Conservation (phyloP, 2,329 filamentous ascomycete species). For the Phyllosticta citriasiana region DNA sequence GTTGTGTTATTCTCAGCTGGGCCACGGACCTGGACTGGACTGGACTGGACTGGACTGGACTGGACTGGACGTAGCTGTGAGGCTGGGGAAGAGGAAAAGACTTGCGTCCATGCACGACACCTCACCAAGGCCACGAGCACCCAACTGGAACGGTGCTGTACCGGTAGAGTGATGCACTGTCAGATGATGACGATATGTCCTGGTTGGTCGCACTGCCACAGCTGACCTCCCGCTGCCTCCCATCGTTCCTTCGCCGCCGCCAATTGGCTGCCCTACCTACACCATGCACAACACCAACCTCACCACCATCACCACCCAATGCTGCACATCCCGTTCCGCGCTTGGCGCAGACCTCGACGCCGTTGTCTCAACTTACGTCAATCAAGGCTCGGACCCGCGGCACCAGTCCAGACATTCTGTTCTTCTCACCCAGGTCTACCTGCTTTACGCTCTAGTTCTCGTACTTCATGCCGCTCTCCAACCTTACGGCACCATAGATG, state of each 20-base stretch:
- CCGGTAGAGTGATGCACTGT: neutral
- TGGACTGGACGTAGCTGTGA: neutral
- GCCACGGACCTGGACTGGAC: neutral
- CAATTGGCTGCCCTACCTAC: neutral
- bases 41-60: neutral
- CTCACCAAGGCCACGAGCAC: neutral
- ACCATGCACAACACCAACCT: neutral
- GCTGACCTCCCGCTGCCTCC: neutral
- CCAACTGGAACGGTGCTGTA: neutral
- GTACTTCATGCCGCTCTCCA: slow-evolving; percentile 64
- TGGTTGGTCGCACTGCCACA: neutral
- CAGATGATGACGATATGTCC: neutral
- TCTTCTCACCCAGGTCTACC: neutral
- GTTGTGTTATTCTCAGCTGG: neutral
- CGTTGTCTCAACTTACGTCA: neutral
- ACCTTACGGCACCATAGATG: slow-evolving; percentile 70
- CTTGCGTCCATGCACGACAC: neutral
- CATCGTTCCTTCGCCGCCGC: neutral
- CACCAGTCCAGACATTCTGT: neutral
- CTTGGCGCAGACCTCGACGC: neutral
- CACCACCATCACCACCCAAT: neutral
- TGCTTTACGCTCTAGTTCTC: slow-evolving; percentile 42
- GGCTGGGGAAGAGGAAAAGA: neutral
- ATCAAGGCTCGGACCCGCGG: neutral
- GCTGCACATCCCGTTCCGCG: neutral